Conservation (phyloP, 2,329 filamentous ascomycete species). For the Aspergillus ustus region DNA sequence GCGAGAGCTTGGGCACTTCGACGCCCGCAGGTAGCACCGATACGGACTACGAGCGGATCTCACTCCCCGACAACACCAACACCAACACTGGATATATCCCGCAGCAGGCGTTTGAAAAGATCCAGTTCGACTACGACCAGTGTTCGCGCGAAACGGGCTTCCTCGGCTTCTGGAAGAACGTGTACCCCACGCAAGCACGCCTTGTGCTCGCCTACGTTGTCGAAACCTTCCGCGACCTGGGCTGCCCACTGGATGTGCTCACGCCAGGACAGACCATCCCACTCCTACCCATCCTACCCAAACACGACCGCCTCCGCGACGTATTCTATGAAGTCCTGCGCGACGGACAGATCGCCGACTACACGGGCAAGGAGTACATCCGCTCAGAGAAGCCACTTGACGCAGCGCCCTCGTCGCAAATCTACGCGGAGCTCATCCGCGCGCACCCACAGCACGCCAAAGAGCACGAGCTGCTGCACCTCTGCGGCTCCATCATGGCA, state of each 20-base stretch:
- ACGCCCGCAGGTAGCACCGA: background rate
- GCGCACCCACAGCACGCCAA: background rate
- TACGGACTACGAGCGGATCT: background rate
- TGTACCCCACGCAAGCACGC: conserved; percentile 29
- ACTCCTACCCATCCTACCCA: conserved; percentile 28
- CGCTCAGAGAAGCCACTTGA: background rate
- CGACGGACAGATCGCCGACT: conserved; percentile 21
- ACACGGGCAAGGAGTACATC: background rate
- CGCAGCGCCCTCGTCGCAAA: background rate
- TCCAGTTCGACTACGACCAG: conserved; percentile 21
- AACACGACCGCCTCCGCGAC: conserved; percentile 34
- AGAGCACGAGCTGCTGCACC: conserved; percentile 23
- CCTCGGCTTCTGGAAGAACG: conserved; percentile 27
- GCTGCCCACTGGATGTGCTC: conserved; percentile 27
- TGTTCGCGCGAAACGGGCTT: conserved; percentile 26
- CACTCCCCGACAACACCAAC: background rate
- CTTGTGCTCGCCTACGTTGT: conserved; percentile 25
- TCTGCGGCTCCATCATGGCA: conserved; percentile 11
- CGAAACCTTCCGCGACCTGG: conserved; percentile 42
- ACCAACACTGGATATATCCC: background rate
- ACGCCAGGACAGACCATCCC: conserved; percentile 24
- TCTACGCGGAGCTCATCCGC: background rate
- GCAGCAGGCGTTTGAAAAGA: background rate
- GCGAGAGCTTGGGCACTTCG: background rate
- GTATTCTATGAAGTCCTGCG: conserved; percentile 40